Conservation (phyloP, 2,329 filamentous ascomycete genomes). For the Aspergillus ochraceus region DNA sequence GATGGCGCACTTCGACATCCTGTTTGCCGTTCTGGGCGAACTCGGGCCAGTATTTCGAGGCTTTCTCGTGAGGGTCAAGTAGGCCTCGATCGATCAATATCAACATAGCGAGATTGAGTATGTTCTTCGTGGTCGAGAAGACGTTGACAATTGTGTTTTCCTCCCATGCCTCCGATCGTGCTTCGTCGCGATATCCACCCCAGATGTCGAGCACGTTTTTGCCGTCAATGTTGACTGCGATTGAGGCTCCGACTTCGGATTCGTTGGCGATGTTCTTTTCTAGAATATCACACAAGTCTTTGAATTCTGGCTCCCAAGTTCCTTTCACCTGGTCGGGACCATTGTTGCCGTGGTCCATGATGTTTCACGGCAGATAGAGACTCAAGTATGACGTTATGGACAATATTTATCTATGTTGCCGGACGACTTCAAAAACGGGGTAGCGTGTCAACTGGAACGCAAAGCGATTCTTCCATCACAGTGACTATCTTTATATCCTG, state of each 20-base stretch:
- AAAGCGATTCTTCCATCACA: too few relatives aligned
- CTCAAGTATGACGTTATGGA: neutral
- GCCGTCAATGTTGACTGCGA: conserved; percentile 44
- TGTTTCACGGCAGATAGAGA: neutral
- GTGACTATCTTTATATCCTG: neutral
- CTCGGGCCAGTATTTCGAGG: conserved; percentile 50
- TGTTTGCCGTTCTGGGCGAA: conserved; percentile 46
- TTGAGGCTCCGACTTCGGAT: conserved; percentile 48
- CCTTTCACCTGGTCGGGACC: conserved; percentile 30
- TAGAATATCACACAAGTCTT: conserved; percentile 34
- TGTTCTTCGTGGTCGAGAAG: conserved; percentile 44
- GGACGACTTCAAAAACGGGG: too few relatives aligned
- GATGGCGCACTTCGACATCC: conserved; percentile 40
- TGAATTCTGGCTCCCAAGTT: conserved; percentile 38
- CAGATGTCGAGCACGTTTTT: conserved; percentile 47
- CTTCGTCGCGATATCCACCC: conserved; percentile 41
- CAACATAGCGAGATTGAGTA: conserved; percentile 39
- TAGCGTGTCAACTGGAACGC: too few relatives aligned
- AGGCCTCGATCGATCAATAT: conserved; percentile 44
- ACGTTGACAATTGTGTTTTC: conserved; percentile 43
- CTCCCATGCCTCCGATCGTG: conserved; percentile 35
- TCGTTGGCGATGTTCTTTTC: conserved; percentile 37
- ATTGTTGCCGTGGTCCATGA: neutral
- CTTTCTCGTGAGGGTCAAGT: conserved; percentile 37
- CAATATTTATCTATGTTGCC: too few relatives aligned